Percentiles rank a stretch among this genome's conserved stretches.
Evolutionary conservation across 1,284 basidiomycete genomes (phyloP).

Genomic region (Cutaneotrichosporon arboriforme): DNA sequence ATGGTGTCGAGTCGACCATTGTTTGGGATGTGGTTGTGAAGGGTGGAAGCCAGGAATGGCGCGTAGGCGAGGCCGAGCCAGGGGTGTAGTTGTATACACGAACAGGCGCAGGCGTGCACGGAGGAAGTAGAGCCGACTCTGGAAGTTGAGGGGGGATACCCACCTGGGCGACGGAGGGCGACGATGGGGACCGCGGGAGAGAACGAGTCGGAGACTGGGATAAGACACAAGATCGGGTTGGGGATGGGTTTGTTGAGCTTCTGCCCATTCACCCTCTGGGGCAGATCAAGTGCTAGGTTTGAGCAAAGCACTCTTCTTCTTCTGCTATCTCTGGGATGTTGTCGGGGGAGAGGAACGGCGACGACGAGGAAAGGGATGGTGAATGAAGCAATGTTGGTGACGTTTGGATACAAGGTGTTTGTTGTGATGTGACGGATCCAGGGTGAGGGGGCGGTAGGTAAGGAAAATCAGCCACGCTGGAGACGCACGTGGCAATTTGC

Average conservation of each 20-base stretch:
- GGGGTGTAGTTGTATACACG: not conserved
- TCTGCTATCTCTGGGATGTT: no score
- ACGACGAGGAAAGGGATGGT: not conserved
- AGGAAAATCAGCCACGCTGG: slow-evolving; percentile 15
- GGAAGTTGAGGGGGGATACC: slow-evolving; percentile 10
- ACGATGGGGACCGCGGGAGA: slow-evolving; percentile 3
- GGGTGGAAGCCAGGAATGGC: no score
- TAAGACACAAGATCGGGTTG: not conserved
- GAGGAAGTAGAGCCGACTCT: slow-evolving; percentile 2
- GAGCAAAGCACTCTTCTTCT: no score
- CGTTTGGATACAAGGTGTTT: not conserved
- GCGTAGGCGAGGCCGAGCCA: no score
- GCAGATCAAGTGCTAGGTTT: not conserved
- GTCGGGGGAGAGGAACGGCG: not conserved
- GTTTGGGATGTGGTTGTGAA: no score
- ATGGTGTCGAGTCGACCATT: not conserved
- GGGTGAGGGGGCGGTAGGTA: not conserved
- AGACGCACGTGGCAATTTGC: no score
- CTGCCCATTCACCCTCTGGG: slow-evolving; percentile 1
- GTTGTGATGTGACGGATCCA: slow-evolving; percentile 3
- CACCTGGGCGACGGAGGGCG: slow-evolving; percentile 8
- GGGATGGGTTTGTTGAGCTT: not conserved
- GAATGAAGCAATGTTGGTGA: not conserved
- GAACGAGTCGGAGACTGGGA: not conserved
- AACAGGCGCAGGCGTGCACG: not conserved